phyloP scores from a whole-genome alignment of 2,329 filamentous ascomycete species.

The Samsoniella hepiali region DNA sequence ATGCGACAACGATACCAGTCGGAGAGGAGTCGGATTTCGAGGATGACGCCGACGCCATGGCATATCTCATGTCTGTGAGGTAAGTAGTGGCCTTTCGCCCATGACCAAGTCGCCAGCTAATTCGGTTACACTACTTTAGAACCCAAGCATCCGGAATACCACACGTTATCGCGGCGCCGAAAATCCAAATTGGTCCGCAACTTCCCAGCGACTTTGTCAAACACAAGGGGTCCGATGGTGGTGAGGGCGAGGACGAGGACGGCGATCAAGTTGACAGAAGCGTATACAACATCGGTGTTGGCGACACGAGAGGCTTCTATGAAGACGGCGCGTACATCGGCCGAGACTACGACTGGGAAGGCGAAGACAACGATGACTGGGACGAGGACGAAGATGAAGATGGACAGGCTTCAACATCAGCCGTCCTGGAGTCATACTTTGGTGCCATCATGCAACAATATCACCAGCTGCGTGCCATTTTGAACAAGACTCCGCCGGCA shows the following conservation, averaged over 20 bases:
- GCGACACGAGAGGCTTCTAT: constrained; percentile 64
- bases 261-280: constrained; percentile 36
- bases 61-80: constrained; percentile 70
- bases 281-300: constrained; percentile 47
- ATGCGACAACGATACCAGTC: constrained; percentile 40
- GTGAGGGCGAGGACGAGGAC: constrained; percentile 28
- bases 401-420: constrained; percentile 30
- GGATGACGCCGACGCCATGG: constrained; percentile 63
- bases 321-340: constrained; percentile 77
- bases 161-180: constrained; percentile 64
- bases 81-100: constrained; percentile 39
- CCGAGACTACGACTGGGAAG: constrained; percentile 40
- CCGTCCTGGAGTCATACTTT: constrained; percentile 65
- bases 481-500: constrained; percentile 55
- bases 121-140: constrained; percentile 43
- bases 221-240: constrained; percentile 31
- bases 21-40: constrained; percentile 65
- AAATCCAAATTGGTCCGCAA: constrained; percentile 50
- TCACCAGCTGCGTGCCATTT: constrained; percentile 55
- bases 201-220: constrained; percentile 38
- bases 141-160: constrained; percentile 73
- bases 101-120: not conserved
- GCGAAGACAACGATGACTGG: constrained; percentile 27
- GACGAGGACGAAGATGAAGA: constrained; percentile 29
- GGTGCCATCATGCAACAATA: constrained; percentile 64